These are phyloP conservation scores for Balakata baccata DNA, from an alignment of 345 rosid genomes.

Conservation along the genomic window DNA sequence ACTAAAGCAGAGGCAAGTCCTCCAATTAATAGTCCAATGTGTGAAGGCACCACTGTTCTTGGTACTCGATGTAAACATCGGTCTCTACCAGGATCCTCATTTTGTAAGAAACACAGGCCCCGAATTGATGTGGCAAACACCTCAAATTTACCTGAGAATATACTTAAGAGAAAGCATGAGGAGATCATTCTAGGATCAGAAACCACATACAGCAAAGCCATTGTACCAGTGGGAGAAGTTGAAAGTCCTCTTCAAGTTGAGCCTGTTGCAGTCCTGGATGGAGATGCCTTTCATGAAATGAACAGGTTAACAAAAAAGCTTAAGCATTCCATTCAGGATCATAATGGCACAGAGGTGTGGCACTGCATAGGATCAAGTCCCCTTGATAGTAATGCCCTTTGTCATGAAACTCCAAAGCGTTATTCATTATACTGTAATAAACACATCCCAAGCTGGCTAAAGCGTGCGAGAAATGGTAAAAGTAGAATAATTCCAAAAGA, in stretches of 20 bases:
- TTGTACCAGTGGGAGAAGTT: conserved; percentile 44
- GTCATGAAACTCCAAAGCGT: conserved; percentile 66
- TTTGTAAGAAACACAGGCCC: conserved; percentile 91
- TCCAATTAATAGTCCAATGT: conserved; percentile 59
- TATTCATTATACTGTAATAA: conserved; percentile 77
- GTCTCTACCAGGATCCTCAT: conserved; percentile 69
- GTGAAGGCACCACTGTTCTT: conserved; percentile 92
- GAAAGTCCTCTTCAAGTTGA: conserved; percentile 45
- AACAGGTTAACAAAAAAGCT: conserved; percentile 41
- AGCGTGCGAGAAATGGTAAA: conserved; percentile 98
- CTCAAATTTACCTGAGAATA: conserved; percentile 30
- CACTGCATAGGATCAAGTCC: conserved; percentile 66
- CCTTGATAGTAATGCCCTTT: conserved; percentile 42
- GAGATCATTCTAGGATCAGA: conserved; percentile 44
- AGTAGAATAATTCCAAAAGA: conserved; percentile 94
- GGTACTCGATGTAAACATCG: conserved; percentile 96
- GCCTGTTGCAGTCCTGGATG: conserved; percentile 39
- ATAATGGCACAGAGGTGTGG: conserved; percentile 25
- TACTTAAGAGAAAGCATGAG: conserved; percentile 52
- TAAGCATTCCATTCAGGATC: conserved; percentile 44
- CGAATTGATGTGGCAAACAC: conserved; percentile 34
- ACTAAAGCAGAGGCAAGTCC: conserved; percentile 51
- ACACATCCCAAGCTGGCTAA: conserved; percentile 99
- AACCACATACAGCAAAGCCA: conserved; percentile 41
- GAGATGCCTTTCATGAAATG: conserved; percentile 34